Evolutionary conservation across 2,329 filamentous ascomycete species (phyloP).

Genomic region (Nothomitra cinnamomea): DNA sequence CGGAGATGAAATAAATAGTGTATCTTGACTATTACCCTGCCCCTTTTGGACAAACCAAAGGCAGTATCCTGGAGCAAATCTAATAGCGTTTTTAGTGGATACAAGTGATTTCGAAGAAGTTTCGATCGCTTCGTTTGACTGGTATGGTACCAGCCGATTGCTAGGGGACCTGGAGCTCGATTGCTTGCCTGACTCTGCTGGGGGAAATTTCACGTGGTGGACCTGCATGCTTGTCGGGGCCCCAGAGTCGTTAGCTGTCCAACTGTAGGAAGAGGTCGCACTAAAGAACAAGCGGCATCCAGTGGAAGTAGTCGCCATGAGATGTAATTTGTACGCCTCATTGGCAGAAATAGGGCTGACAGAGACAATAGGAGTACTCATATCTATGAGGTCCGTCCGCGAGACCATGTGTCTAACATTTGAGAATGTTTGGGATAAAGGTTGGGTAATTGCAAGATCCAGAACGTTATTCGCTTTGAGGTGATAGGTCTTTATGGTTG

Average conservation of each 20-base stretch:
- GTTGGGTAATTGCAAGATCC: constrained; percentile 37
- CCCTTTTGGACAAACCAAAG: constrained; percentile 61
- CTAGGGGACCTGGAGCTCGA: constrained; percentile 17
- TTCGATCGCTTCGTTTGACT: constrained; percentile 23
- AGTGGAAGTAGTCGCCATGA: constrained; percentile 80
- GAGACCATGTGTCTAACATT: constrained; percentile 75
- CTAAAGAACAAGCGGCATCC: constrained; percentile 87
- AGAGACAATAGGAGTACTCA: constrained; percentile 57
- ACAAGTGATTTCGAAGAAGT: constrained; percentile 16
- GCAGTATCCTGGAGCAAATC: constrained; percentile 80
- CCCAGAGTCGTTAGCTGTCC: constrained; percentile 39
- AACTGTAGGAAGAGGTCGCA: constrained; percentile 55
- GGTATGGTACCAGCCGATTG: constrained; percentile 25
- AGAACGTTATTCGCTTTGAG: constrained; percentile 46
- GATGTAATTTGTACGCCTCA: constrained; percentile 67
- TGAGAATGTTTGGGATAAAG: constrained; percentile 35
- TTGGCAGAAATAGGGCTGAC: constrained; percentile 68
- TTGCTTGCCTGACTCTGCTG: constrained; percentile 24
- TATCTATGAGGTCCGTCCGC: constrained; percentile 52
- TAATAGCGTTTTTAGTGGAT: constrained; percentile 20
- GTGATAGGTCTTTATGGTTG: constrained; percentile 82
- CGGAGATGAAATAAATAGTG: constrained; percentile 69
- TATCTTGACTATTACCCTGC: constrained; percentile 40
- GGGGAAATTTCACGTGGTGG: constrained; percentile 92
- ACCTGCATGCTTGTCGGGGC: constrained; percentile 92